Evolutionary conservation across 495 filamentous ascomycete genomes (phyloP).

Genomic region (Echria macrotheca): DNA sequence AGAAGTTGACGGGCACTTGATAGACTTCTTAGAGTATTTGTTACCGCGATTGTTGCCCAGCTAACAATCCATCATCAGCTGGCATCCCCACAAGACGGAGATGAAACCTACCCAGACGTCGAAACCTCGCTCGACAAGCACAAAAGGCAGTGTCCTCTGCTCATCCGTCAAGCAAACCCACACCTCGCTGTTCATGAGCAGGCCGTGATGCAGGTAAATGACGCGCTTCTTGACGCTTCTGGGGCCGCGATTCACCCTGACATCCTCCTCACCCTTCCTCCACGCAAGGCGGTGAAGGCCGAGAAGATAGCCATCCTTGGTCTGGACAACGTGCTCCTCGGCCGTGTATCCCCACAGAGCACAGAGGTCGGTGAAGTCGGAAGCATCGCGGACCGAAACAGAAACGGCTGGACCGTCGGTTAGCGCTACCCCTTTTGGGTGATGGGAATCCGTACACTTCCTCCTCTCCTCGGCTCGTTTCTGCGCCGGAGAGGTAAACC

Average conservation of each 20-base stretch:
- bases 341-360: slow-evolving; percentile 82
- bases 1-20: slow-evolving; percentile 63
- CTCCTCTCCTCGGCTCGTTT: slow-evolving; percentile 55
- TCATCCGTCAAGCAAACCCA: slow-evolving; percentile 92
- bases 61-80: slow-evolving; percentile 29
- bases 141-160: slow-evolving; percentile 80
- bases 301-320: slow-evolving; percentile 86
- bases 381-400: slow-evolving; percentile 56
- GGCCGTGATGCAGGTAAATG: slow-evolving; percentile 91
- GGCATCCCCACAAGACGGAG: not conserved
- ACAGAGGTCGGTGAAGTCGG: slow-evolving; percentile 90
- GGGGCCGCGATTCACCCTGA: slow-evolving; percentile 65
- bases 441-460: slow-evolving; percentile 40
- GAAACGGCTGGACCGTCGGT: slow-evolving; percentile 40
- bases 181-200: slow-evolving; percentile 98
- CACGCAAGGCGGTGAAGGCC: slow-evolving; percentile 84
- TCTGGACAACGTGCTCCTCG: slow-evolving; percentile 95
- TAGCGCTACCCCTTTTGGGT: too few species aligned
- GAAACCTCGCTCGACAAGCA: slow-evolving; percentile 84
- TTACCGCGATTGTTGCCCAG: slow-evolving; percentile 96
- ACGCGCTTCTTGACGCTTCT: slow-evolving; percentile 74
- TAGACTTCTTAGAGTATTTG: slow-evolving; percentile 95
- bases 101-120: slow-evolving; percentile 78
- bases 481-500: slow-evolving; percentile 62
- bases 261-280: slow-evolving; percentile 70